Evolutionary conservation across 1,284 basidiomycete genomes (phyloP), one percentile per base, ranked within the genome.

Genomic region (Tylopilus sp.): DNA sequence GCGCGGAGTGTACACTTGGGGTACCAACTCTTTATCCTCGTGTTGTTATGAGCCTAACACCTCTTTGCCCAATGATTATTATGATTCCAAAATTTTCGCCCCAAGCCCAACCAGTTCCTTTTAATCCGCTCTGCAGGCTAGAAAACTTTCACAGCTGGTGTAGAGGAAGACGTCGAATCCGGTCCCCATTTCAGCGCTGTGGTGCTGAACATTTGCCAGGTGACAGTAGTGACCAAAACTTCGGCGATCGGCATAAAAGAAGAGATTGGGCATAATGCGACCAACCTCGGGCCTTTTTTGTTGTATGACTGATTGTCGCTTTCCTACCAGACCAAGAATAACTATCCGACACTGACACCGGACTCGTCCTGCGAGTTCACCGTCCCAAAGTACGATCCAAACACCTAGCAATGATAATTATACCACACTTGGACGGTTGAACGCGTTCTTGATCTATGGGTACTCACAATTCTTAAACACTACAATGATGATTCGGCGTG

Each of bases 1-100:
- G 71, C 26, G 60, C 63, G 1, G 68, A 74, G 51, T 68, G 57
- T 8, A 72, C 73, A 26, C 74, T 68, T 53, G 71, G 61, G 39
- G 69, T 71, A 40, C n/a, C n/a, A n/a, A 41, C 3, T 21, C 35
- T 2, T 4, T 10, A 16, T 23, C 9, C 35, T 40, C 41, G 2
- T 13, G 11, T 10, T 9, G 36, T 30, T 7, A 19, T 26, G 15
- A 21, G 23, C 15, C 1, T 11, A 43, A 12, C 0, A 2, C 7
- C 19, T 4, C 11, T 48, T 3, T 5, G 3, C n/a, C 6, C 35
- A 67, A 58, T 4, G 44, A 60, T 43, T 59, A 46, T 34, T 62
- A 41, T 25, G 55, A 59, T 46, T 63, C 55, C 13, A 59, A 60
- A 39, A 60, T 54, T 25, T 44, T 52, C 3, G 52, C 48, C 6